phyloP scores from a whole-genome alignment of 352 stramenopile species.

The Phytophthora europaea region DNA sequence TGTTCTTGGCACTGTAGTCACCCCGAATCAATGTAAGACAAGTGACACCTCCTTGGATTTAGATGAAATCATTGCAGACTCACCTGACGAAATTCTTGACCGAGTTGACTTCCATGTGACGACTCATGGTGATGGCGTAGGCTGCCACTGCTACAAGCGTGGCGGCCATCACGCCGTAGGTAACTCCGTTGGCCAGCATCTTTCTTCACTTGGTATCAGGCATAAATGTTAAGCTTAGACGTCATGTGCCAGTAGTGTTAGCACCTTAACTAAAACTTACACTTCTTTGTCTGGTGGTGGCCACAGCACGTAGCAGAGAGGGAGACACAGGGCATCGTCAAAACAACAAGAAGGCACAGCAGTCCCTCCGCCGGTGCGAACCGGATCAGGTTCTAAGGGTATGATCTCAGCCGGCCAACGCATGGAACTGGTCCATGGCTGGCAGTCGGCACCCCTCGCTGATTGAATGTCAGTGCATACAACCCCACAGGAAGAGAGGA shows the following conservation, averaged over 20 bases:
- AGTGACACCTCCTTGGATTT: neutral
- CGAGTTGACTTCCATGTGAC: conserved; percentile 59
- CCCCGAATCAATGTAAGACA: neutral
- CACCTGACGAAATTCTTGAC: conserved; percentile 77
- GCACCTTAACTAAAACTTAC: conserved; percentile 1
- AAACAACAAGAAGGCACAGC: conserved; percentile 42
- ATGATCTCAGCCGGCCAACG: conserved; percentile 64
- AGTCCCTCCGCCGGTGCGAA: conserved; percentile 71
- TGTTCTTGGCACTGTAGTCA: conserved; percentile 61
- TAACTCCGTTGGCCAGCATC: conserved; percentile 61
- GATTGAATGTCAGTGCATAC: conserved; percentile 53
- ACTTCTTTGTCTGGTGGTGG: conserved; percentile 9
- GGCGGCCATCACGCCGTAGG: conserved; percentile 67
- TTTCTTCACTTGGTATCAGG: neutral
- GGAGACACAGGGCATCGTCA: conserved; percentile 41
- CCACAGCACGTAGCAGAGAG: conserved; percentile 7
- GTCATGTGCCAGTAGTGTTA: no score
- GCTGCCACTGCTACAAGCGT: conserved; percentile 67
- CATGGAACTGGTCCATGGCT: conserved; percentile 60
- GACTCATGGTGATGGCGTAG: conserved; percentile 78
- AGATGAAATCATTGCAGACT: neutral
- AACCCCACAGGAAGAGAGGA: conserved; percentile 2
- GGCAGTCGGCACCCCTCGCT: conserved; percentile 70
- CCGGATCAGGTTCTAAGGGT: conserved; percentile 79
- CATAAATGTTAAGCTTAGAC: no score